Evolutionary conservation across 352 stramenopile genomes (phyloP).

Genomic region (Phytophthora pseudosyringae): DNA sequence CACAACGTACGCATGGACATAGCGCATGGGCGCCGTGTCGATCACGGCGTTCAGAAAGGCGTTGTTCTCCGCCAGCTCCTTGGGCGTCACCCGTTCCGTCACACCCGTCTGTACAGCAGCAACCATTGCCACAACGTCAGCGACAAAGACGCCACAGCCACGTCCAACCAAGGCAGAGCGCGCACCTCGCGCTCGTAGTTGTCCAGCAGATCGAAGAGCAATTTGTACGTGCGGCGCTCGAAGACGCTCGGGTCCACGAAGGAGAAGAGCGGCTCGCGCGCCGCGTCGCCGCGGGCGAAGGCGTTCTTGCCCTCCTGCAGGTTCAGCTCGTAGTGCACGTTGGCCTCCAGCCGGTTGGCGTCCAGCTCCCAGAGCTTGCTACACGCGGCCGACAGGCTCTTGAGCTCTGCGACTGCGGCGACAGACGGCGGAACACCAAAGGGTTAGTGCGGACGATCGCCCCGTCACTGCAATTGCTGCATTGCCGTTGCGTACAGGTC

Average conservation of each 20-base stretch:
- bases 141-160: background rate
- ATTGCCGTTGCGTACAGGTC: conserved; percentile 42
- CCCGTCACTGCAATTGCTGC: background rate
- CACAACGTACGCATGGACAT: conserved; percentile 84
- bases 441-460: background rate
- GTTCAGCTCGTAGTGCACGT: conserved; percentile 94
- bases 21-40: conserved; percentile 94
- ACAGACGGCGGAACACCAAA: background rate
- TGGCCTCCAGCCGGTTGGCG: conserved; percentile 73
- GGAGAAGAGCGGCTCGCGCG: conserved; percentile 91
- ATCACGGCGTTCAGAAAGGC: conserved; percentile 93
- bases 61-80: conserved; percentile 92
- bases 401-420: conserved; percentile 47
- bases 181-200: conserved; percentile 86
- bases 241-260: conserved; percentile 89
- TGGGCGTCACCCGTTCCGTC: conserved; percentile 82
- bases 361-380: conserved; percentile 95
- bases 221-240: conserved; percentile 90
- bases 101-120: conserved; percentile 69
- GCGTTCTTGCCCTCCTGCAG: conserved; percentile 93
- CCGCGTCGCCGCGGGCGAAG: conserved; percentile 89
- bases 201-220: conserved; percentile 92
- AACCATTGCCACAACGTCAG: conserved; percentile 4
- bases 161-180: background rate
- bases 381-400: conserved; percentile 75